Evolutionary conservation across 1,284 basidiomycete genomes (phyloP).

Genomic region (Naganishia sp.): DNA sequence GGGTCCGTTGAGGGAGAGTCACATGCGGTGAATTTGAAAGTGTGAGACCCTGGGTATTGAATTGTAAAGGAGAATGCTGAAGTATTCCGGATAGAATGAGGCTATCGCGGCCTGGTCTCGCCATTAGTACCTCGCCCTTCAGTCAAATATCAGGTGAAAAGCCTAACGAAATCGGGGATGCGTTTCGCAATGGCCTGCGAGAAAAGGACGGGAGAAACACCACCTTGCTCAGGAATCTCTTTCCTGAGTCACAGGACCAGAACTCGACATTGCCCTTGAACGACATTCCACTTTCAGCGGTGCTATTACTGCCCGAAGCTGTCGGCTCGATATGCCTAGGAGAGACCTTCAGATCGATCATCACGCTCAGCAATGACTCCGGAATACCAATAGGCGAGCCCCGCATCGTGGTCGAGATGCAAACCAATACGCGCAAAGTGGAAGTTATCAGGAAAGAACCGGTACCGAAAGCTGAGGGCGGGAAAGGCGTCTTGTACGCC

Average conservation of each 20-base stretch:
- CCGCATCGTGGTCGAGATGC: slow-evolving; percentile 50
- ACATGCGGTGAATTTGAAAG: slow-evolving; percentile 21
- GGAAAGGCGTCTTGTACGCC: slow-evolving; percentile 35
- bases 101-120: slow-evolving; percentile 7
- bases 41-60: neutral
- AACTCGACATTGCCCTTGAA: neutral
- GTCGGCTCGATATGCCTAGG: slow-evolving; percentile 41
- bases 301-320: slow-evolving; percentile 15
- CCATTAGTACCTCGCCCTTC: neutral
- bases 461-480: slow-evolving; percentile 32
- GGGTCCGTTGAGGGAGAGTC: neutral
- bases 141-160: neutral
- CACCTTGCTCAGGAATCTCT: slow-evolving; percentile 13
- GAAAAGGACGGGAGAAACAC: slow-evolving; percentile 13
- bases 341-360: slow-evolving; percentile 37
- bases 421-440: slow-evolving; percentile 38
- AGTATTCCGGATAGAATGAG: slow-evolving; percentile 6
- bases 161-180: neutral
- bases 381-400: slow-evolving; percentile 40
- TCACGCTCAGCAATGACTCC: slow-evolving; percentile 43
- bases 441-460: slow-evolving; percentile 26
- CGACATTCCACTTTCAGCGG: slow-evolving; percentile 13
- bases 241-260: neutral
- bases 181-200: slow-evolving; percentile 3
- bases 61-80: too few relatives aligned